Conservation (phyloP, 371 early-diverging fungal species). For the Ordospora colligata region DNA sequence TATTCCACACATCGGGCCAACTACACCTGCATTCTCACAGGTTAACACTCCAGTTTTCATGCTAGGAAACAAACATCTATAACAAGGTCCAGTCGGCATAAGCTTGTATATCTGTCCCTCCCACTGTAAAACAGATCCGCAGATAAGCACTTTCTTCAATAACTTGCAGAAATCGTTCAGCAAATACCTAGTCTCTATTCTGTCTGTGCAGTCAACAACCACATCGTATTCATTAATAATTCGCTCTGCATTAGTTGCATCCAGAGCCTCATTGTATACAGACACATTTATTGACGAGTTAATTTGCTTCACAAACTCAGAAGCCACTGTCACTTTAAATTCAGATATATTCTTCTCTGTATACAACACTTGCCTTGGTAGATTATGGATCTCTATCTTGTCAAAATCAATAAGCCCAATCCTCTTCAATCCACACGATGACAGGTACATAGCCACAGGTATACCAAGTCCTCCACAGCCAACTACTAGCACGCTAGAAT, state of each 20-base stretch:
- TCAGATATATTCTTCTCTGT: constrained; percentile 67
- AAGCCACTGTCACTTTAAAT: constrained; percentile 72
- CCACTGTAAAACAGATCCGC: constrained; percentile 79
- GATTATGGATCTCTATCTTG: constrained; percentile 76
- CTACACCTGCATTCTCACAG: constrained; percentile 90
- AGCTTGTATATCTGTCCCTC: constrained; percentile 73
- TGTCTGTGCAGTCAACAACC: constrained; percentile 88
- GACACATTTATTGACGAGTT: constrained; percentile 20
- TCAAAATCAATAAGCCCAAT: constrained; percentile 91
- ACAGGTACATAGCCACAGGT: constrained; percentile 77
- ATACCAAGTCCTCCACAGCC: constrained; percentile 93
- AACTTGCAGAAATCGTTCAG: constrained; percentile 82
- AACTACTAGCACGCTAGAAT: constrained; percentile 72
- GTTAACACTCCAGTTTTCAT: constrained; percentile 69
- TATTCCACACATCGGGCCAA: constrained; percentile 76
- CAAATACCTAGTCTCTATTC: constrained; percentile 84
- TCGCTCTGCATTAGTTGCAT: constrained; percentile 12
- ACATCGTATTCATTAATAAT: constrained; percentile 69
- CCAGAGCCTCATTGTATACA: constrained; percentile 22
- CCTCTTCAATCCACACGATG: constrained; percentile 75
- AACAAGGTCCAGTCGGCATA: constrained; percentile 85
- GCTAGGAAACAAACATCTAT: constrained; percentile 82
- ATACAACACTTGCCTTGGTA: constrained; percentile 89
- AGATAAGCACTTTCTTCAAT: constrained; percentile 72
- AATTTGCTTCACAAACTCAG: constrained; percentile 60